These are phyloP conservation scores for Thymus mandschuricus DNA, from an alignment of 257 asterid genomes.

Conservation along the genomic window DNA sequence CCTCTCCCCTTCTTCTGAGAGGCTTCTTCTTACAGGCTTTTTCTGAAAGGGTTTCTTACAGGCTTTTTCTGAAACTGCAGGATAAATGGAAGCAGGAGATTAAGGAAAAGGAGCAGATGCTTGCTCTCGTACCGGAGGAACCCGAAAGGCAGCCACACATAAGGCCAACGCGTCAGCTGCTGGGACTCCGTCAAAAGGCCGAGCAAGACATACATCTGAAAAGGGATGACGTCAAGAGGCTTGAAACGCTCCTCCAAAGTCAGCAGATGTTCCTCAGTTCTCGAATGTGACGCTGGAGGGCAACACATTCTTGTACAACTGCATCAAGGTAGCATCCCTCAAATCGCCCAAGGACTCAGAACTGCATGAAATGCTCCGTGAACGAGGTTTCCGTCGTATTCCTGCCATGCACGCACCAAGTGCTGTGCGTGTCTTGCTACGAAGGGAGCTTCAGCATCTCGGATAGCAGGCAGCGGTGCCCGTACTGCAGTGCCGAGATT, in stretches of 20 bases:
- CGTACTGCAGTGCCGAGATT: not conserved
- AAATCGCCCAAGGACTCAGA: not conserved
- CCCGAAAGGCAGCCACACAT: not conserved
- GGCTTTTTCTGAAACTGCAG: not conserved
- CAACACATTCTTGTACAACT: not conserved
- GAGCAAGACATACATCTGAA: not conserved
- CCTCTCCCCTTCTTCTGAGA: too few species aligned
- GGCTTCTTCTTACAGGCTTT: too few species aligned
- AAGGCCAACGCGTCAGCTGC: not conserved
- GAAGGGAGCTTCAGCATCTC: constrained; percentile 13
- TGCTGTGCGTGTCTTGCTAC: not conserved
- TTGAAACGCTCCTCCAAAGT: not conserved
- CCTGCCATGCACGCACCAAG: constrained; percentile 18
- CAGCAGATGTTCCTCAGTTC: not conserved
- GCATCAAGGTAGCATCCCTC: not conserved
- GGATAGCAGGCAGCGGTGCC: not conserved
- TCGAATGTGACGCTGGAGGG: constrained; percentile 13
- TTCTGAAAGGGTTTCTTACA: too few species aligned
- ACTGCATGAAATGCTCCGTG: constrained; percentile 1
- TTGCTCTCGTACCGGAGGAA: not conserved
- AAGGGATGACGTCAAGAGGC: not conserved
- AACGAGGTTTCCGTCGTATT: not conserved
- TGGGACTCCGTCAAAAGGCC: not conserved
- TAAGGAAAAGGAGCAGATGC: not conserved
- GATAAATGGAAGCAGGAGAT: not conserved